Base-by-base conservation (phyloP, 176 grass and related monocot genomes). In the Oryza glumipatula region DNA sequence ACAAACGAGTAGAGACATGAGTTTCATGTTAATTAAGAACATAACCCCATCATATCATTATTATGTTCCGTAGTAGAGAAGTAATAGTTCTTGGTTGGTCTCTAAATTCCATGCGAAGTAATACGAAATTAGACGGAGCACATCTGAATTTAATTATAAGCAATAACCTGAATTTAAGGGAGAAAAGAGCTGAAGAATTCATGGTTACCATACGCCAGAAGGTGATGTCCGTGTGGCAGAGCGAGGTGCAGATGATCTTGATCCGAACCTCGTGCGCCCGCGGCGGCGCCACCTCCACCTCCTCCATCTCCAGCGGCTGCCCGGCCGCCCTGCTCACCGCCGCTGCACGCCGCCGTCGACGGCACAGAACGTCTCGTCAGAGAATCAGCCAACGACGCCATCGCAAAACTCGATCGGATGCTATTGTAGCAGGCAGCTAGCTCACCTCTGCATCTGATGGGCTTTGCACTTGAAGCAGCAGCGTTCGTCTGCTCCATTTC, bases 231-330 rank as follows among this genome's bases (percentile, higher is more conserved):
- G 82, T 90, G 83, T 88, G 89, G 87, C 94, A 97, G 74, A 97
- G 68, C 14, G 94, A 86, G 72, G 94, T 90, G 87, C 91, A 94
- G 44, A 94, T 3, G 9, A 82, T 85, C 85, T 83, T 92, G 44
- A 97, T 22, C 13, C 92, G 88, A 63, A 90, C 89, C 79, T 97
- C 94, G 74, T 94, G 78, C 13, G 85, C 83, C 52, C 48, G 79
- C 7, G 92, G 92, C 73, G 89, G 89, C 46, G 92, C 94, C 87
- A 97, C 94, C 80, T 84, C 83, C 68, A 97, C 94, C 82, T 97
- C 94, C 94, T 88, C 92, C 52, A 92, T 87, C 72, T 52, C 85
- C 28, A 97, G 83, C 75, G 87, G 87, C 86, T 88, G 81, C 44
- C 89, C 92, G 1, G 67, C 68, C 70, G 77, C 83, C 76, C 88